Percentiles rank a stretch among this genome's conserved stretches.
These are phyloP conservation scores for Neobulgaria alba DNA, from an alignment of 2,329 filamentous ascomycete genomes.

Conservation along the genomic window DNA sequence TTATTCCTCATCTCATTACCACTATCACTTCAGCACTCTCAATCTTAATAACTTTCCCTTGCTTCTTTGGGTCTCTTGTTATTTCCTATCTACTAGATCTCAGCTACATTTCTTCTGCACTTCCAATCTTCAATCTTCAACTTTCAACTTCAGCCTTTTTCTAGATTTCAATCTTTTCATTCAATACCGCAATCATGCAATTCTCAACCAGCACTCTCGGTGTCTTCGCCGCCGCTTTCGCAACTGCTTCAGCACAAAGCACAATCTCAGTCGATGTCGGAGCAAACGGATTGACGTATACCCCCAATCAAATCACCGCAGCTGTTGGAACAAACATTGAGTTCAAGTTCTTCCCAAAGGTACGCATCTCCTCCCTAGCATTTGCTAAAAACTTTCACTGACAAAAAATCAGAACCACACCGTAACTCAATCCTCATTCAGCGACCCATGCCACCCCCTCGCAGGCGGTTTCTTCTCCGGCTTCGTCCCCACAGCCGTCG, in stretches of 20 bases:
- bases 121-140: no score
- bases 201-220: slow-evolving; percentile 12
- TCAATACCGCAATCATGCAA: no score
- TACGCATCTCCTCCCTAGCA: slow-evolving; percentile 1
- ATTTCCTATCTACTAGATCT: no score
- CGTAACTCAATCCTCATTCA: slow-evolving; percentile 32
- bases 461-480: slow-evolving; percentile 31
- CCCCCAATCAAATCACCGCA: slow-evolving; percentile 32
- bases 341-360: slow-evolving; percentile 29
- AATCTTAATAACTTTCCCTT: no score
- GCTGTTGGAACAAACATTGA: slow-evolving; percentile 27
- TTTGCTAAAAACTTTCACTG: not conserved
- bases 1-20: no score
- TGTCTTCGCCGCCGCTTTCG: slow-evolving; percentile 9
- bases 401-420: slow-evolving; percentile 27
- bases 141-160: no score
- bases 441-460: slow-evolving; percentile 33
- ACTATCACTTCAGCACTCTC: no score
- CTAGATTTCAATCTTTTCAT: no score
- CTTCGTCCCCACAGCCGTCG: slow-evolving; percentile 30
- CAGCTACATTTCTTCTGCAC: no score
- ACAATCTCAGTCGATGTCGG: slow-evolving; percentile 59
- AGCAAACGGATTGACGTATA: slow-evolving; percentile 87
- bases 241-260: slow-evolving; percentile 21
- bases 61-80: no score